Base-by-base conservation (phyloP, 2,329 filamentous ascomycete genomes). In the Nothophaeocryptopus gaeumannii region DNA sequence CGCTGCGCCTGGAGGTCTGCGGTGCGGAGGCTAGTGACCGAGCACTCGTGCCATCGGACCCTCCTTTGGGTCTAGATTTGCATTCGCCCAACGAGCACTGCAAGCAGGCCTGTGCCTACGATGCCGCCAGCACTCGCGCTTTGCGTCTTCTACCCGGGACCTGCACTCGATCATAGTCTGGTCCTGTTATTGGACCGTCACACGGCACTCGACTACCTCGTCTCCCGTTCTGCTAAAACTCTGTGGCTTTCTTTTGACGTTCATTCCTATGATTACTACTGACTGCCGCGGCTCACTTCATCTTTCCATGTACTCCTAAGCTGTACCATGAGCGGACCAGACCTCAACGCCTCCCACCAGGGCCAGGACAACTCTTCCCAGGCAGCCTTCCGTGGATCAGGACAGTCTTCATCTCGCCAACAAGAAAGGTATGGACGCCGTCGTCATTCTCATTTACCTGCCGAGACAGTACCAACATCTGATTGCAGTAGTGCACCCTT, bases 401-500 rank as follows among this genome's bases (percentile, higher is more conserved):
- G 37, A 35, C 40, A 31, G 16, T 43, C 39, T 13, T 39, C 31
- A 5, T 35, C 39, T 37, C 45, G 47, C 42, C 54, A 45, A 39
- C 43, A 50, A 29, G 46, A 47, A 36, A 54, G 51, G 55, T 53
- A 47, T 31, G 53, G 45, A 26, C 12, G 37, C 35, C 41, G 39
- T 30, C n/a, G 3, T 39, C 26, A 14, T 34, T n/a, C 7, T 44
- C 31, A 29, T 33, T 32, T 2, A 29, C 38, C 14, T 20, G 11
- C 13, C 14, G 5, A 15, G 16, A 47, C 43, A 46, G 20, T 15
- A 15, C 26, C 14, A 39, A 15, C 47, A 46, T 47, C 45, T 34
- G 20, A 33, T 36, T 38, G 45, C 11, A n/a, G 32, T 49, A 59
- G 57, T 34, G 50, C 55, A 31, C 50, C 57, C 38, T 59, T 59